Evolutionary conservation across 345 rosid genomes (phyloP).

Genomic region (Moricandia moricandioides): DNA sequence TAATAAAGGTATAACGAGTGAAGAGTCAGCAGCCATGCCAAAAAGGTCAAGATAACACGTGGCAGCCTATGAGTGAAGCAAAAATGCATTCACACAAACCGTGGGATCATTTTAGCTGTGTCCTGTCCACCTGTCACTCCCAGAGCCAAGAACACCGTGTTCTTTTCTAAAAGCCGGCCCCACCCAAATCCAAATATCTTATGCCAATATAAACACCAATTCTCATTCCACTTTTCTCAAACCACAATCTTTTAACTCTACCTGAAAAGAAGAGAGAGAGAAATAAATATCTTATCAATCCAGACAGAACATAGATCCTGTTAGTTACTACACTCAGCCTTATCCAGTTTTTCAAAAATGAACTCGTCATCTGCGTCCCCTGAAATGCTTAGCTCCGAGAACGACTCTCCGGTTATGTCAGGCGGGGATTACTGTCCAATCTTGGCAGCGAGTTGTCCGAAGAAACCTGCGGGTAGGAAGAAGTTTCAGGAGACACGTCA

Average conservation of each 20-base stretch:
- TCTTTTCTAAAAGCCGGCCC: not conserved
- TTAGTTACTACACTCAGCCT: not conserved
- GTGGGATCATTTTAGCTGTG: not conserved
- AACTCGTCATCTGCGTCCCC: slow-evolving; percentile 3
- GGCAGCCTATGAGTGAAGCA: not conserved
- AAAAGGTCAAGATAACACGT: not conserved
- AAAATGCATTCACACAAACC: not conserved
- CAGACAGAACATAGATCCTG: not conserved
- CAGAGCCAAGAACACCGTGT: not conserved
- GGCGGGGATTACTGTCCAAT: slow-evolving; percentile 24
- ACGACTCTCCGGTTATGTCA: slow-evolving; percentile 35
- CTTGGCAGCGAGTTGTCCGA: slow-evolving; percentile 64
- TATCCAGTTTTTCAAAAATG: not conserved
- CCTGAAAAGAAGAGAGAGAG: not conserved
- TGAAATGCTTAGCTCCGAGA: slow-evolving; percentile 36
- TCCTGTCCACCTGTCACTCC: not conserved
- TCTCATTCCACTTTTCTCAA: not conserved
- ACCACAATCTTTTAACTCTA: not conserved
- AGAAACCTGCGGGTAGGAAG: slow-evolving; percentile 78
- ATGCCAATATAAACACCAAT: not conserved
- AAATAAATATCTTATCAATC: slow-evolving; percentile 2
- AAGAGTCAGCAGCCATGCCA: not conserved
- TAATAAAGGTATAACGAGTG: not conserved
- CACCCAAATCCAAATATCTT: not conserved
- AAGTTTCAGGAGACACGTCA: slow-evolving; percentile 85